phyloP scores from a whole-genome alignment of 805 yeast genomes.

The Groenewaldozyma tartarivorans region DNA sequence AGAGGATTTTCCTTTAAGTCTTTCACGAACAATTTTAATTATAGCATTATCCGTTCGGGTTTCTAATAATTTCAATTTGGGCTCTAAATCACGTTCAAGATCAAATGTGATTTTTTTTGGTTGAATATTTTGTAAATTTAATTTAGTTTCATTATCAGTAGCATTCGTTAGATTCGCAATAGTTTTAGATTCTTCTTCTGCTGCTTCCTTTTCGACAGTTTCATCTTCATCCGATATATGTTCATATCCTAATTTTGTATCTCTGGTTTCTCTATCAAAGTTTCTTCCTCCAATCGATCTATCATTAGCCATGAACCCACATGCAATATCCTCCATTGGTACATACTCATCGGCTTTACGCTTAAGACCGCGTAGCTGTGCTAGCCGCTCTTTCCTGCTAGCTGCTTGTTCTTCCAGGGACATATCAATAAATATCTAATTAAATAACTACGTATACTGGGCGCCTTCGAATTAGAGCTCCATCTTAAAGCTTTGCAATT shows the following conservation, averaged over 20 bases:
- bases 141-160: slow-evolving; percentile 8
- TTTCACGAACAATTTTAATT: slow-evolving; percentile 30
- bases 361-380: slow-evolving; percentile 23
- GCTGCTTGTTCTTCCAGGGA: slow-evolving; percentile 22
- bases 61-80: slow-evolving; percentile 30
- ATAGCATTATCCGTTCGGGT: slow-evolving; percentile 37
- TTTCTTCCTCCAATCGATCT: slow-evolving; percentile 16
- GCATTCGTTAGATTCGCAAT: slow-evolving; percentile 17
- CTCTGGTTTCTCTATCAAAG: slow-evolving; percentile 21
- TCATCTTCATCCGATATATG: slow-evolving; percentile 24
- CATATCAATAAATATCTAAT: too few species aligned
- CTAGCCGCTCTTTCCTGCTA: slow-evolving; percentile 24
- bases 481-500: too few species aligned
- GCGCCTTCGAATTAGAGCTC: too few species aligned
- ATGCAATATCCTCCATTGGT: too few species aligned
- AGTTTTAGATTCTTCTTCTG: slow-evolving; percentile 22
- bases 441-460: too few species aligned
- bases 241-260: slow-evolving; percentile 22
- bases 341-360: slow-evolving; percentile 13
- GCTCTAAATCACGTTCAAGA: slow-evolving; percentile 32
- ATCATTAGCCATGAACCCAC: too few species aligned
- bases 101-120: slow-evolving; percentile 28
- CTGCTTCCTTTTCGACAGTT: slow-evolving; percentile 31
- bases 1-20: slow-evolving; percentile 12
- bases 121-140: slow-evolving; percentile 18